A percentile compares a stretch with the other conserved stretches of the same genome.
Conservation (phyloP, 2,329 filamentous ascomycete species). For the Aureobasidium sp. region DNA sequence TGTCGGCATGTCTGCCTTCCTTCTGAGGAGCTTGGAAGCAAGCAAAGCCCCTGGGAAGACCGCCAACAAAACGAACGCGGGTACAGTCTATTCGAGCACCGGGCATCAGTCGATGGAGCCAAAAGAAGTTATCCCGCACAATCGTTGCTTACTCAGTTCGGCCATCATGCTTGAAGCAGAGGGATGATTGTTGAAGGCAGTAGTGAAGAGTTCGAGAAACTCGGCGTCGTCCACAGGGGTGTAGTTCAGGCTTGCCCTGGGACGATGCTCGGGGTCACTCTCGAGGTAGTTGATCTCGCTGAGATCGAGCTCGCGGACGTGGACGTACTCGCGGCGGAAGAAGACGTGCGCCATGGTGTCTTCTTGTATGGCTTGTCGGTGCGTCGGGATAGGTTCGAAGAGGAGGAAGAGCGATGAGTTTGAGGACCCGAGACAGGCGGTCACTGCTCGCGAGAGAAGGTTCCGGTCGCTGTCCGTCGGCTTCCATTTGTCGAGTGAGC, state of each 20-base stretch:
- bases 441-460: not conserved
- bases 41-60: not conserved
- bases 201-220: not conserved
- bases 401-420: not conserved
- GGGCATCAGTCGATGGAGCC: not conserved
- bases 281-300: not conserved
- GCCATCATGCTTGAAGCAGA: not conserved
- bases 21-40: not conserved
- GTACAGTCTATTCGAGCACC: not conserved
- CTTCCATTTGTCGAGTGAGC: not conserved
- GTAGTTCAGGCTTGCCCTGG: not conserved
- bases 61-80: not conserved
- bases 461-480: not conserved
- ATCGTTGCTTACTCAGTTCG: not conserved
- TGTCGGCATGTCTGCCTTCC: not conserved
- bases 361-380: not conserved
- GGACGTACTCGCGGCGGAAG: not conserved
- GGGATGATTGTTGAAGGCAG: not conserved
- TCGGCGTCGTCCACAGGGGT: not conserved
- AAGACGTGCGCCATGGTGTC: not conserved
- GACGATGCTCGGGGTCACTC: not conserved
- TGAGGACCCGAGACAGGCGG: not conserved
- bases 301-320: not conserved
- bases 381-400: not conserved
- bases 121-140: not conserved